Evolutionary conservation across 306 rosid genomes (phyloP).

Genomic region (Castanea sativa): DNA sequence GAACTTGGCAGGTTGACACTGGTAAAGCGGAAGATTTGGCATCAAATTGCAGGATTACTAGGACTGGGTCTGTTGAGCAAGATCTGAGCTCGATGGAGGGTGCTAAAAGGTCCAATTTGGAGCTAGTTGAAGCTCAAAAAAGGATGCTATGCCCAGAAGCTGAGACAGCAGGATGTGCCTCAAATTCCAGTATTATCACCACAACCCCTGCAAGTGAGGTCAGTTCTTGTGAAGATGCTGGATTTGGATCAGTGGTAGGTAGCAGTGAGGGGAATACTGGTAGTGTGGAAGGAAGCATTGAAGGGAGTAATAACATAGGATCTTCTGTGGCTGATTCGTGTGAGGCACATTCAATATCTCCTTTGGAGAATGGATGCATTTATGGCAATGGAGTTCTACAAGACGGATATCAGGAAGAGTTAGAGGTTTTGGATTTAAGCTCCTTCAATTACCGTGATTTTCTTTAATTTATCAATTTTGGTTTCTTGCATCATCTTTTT

Average conservation of each 20-base stretch:
- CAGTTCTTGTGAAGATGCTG: conserved; percentile 57
- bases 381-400: conserved; percentile 30
- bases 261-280: conserved; percentile 35
- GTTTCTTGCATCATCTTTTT: not conserved
- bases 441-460: conserved; percentile 11
- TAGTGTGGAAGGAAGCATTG: conserved; percentile 34
- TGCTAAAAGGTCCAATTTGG: conserved; percentile 22
- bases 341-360: conserved; percentile 31
- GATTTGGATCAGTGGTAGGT: conserved; percentile 30
- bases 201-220: conserved; percentile 54
- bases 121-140: conserved; percentile 32
- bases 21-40: conserved; percentile 4
- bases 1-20: conserved; percentile 8
- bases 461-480: not conserved
- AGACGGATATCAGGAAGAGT: conserved; percentile 32
- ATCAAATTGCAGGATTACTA: conserved; percentile 15
- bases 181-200: conserved; percentile 62
- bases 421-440: conserved; percentile 70
- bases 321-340: conserved; percentile 23
- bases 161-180: conserved; percentile 45
- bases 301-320: conserved; percentile 26
- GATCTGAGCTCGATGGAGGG: conserved; percentile 25
- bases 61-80: conserved; percentile 22
- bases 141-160: conserved; percentile 36
- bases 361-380: conserved; percentile 20